phyloP scores from a whole-genome alignment of 306 rosid species.

The Cucurbita maxima region DNA sequence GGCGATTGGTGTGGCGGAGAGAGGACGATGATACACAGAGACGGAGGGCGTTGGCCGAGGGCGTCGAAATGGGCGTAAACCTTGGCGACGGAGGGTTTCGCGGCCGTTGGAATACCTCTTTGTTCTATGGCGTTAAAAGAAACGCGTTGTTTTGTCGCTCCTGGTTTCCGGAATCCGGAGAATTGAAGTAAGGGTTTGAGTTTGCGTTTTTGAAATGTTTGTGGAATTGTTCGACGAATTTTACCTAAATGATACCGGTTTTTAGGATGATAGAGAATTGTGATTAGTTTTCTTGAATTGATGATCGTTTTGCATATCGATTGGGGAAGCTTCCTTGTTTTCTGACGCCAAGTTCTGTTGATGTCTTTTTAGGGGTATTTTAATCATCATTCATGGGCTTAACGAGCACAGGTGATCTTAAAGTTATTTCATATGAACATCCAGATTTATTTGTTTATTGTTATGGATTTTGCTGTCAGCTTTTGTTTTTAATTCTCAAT shows the following conservation, averaged over 20 bases:
- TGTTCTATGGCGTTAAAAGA: constrained; percentile 48
- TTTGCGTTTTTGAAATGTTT: not conserved
- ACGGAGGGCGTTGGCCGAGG: constrained; percentile 69
- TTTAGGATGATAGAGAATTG: not conserved
- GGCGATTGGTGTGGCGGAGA: constrained; percentile 35
- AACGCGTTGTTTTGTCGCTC: constrained; percentile 73
- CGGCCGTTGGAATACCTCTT: constrained; percentile 45
- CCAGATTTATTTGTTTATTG: not conserved
- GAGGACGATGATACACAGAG: constrained; percentile 75
- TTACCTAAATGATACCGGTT: not conserved
- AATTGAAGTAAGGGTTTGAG: constrained; percentile 43
- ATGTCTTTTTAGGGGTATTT: constrained; percentile 58
- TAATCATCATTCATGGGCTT: constrained; percentile 83
- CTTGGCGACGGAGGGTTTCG: constrained; percentile 18
- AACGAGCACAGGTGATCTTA: constrained; percentile 77
- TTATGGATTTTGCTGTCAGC: not conserved
- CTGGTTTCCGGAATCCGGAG: constrained; percentile 54
- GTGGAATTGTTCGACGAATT: not conserved
- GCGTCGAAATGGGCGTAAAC: constrained; percentile 30
- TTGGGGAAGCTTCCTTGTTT: constrained; percentile 3
- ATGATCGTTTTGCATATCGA: not conserved
- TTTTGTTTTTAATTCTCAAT: not conserved
- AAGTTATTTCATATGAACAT: not conserved
- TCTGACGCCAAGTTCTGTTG: constrained; percentile 6
- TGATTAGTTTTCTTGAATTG: not conserved